phyloP scores from a whole-genome alignment of 805 yeast genomes.

The Scheffersomyces lignosus region DNA sequence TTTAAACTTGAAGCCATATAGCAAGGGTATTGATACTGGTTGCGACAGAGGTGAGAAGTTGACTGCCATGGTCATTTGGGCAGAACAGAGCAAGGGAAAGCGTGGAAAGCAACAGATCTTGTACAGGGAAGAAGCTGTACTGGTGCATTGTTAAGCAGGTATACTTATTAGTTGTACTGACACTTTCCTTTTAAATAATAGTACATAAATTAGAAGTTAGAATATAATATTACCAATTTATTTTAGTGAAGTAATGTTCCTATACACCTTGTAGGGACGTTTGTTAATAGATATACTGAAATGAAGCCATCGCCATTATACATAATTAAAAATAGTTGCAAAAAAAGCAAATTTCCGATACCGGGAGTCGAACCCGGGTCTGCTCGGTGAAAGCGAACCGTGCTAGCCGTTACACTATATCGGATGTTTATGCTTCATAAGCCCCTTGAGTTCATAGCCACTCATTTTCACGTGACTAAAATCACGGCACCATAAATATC shows the following conservation, averaged over 20 bases:
- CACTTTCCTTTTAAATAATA: no score
- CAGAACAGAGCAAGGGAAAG: conserved; percentile 4
- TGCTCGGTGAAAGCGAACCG: conserved; percentile 84
- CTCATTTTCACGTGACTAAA: no score
- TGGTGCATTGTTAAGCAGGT: conserved; percentile 10
- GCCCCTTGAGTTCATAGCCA: no score
- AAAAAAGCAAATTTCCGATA: conserved; percentile 49
- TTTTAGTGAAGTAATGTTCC: no score
- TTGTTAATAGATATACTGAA: no score
- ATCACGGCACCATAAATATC: no score
- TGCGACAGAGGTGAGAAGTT: conserved; percentile 76
- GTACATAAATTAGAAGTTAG: no score
- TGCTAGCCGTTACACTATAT: conserved; percentile 80
- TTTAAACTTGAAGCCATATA: conserved; percentile 57
- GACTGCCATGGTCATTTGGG: conserved; percentile 58
- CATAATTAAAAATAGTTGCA: no score
- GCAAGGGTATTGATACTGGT: conserved; percentile 81
- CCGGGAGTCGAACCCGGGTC: conserved; percentile 87
- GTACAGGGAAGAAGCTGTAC: conserved; percentile 21
- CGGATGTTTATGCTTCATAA: conserved; percentile 49
- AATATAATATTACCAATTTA: no score
- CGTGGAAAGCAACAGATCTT: conserved; percentile 13
- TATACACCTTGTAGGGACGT: no score
- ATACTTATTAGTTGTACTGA: no score
- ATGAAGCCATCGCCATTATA: no score